Conservation (phyloP, 2,329 filamentous ascomycete species). For the Botrytis squamosa region DNA sequence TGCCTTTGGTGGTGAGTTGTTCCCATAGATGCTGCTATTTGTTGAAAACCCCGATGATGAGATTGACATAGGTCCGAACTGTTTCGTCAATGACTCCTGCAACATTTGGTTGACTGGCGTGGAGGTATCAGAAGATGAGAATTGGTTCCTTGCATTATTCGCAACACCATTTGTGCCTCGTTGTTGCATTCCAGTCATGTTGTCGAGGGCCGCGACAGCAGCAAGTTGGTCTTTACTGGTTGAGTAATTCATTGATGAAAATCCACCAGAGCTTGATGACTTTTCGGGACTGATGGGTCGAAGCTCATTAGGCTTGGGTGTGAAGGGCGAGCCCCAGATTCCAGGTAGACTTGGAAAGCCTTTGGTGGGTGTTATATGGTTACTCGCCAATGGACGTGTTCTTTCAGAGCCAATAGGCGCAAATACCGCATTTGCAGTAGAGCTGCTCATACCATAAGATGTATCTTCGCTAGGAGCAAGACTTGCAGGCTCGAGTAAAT, state of each 20-base stretch:
- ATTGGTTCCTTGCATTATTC: constrained; percentile 14
- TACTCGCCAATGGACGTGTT: constrained; percentile 38
- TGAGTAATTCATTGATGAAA: constrained; percentile 38
- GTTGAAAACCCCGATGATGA: constrained; percentile 46
- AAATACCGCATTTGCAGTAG: constrained; percentile 52
- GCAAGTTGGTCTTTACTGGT: constrained; percentile 29
- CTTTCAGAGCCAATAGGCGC: constrained; percentile 42
- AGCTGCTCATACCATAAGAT: constrained; percentile 56
- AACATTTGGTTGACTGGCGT: constrained; percentile 30
- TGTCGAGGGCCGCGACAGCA: constrained; percentile 33
- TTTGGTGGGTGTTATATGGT: constrained; percentile 33
- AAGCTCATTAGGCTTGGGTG: constrained; percentile 44
- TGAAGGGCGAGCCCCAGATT: constrained; percentile 47
- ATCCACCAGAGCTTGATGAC: constrained; percentile 35
- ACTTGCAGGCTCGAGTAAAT: constrained; percentile 46
- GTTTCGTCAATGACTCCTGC: constrained; percentile 31
- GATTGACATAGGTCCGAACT: constrained; percentile 27
- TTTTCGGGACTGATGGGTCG: constrained; percentile 42
- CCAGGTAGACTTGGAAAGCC: constrained; percentile 42
- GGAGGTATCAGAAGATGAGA: constrained; percentile 21
- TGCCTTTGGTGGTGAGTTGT: constrained; percentile 39
- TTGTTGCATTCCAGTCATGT: constrained; percentile 28
- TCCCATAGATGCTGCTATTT: constrained; percentile 51
- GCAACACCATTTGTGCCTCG: constrained; percentile 24
- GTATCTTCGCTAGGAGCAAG: constrained; percentile 44